phyloP scores from a whole-genome alignment of 805 yeast species.

The Saccharomycopsis lassenensis region DNA sequence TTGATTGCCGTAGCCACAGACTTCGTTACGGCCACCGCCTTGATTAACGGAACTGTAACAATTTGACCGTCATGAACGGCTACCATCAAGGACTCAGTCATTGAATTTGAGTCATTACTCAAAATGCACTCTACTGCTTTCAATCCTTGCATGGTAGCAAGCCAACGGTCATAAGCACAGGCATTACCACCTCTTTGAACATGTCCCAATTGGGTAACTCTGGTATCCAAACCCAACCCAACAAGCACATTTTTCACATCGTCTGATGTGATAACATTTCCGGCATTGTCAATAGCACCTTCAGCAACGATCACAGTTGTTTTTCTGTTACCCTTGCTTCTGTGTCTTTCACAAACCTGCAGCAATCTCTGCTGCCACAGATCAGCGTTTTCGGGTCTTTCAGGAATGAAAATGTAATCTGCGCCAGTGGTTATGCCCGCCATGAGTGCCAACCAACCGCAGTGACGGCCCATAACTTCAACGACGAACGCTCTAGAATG shows the following conservation, averaged over 20 bases:
- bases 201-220: slow-evolving; percentile 70
- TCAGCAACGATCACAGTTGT: slow-evolving; percentile 76
- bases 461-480: slow-evolving; percentile 85
- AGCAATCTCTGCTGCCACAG: slow-evolving; percentile 63
- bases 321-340: slow-evolving; percentile 63
- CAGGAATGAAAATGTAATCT: slow-evolving; percentile 73
- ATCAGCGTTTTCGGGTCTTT: slow-evolving; percentile 52
- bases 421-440: slow-evolving; percentile 76
- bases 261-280: slow-evolving; percentile 54
- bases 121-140: slow-evolving; percentile 71
- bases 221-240: slow-evolving; percentile 60
- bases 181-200: slow-evolving; percentile 82
- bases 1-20: slow-evolving; percentile 63
- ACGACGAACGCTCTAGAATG: slow-evolving; percentile 78
- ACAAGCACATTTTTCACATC: slow-evolving; percentile 59
- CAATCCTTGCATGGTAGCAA: slow-evolving; percentile 74
- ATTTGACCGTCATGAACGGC: slow-evolving; percentile 63
- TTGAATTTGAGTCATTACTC: slow-evolving; percentile 54
- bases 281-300: slow-evolving; percentile 65
- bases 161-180: slow-evolving; percentile 58
- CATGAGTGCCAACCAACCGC: slow-evolving; percentile 82
- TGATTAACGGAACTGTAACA: slow-evolving; percentile 55
- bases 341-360: slow-evolving; percentile 50
- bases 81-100: slow-evolving; percentile 71
- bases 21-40: slow-evolving; percentile 62